Evolutionary conservation across 495 filamentous ascomycete genomes (phyloP).

Genomic region (Hypoxylon crocopeplum): DNA sequence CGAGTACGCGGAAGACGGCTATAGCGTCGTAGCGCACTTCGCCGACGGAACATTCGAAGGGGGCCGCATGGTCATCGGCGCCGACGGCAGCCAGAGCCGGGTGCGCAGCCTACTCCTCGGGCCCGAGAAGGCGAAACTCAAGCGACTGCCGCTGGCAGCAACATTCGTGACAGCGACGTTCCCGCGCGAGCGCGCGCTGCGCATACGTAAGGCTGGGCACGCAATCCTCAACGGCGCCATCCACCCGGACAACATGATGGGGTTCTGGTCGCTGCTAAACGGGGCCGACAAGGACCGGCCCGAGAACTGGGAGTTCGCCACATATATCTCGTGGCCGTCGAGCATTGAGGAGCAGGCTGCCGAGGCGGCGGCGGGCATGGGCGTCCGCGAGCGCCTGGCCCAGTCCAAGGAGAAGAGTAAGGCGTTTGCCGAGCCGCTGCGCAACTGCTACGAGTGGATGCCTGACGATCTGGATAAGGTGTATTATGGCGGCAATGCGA

Average conservation of each 20-base stretch:
- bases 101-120: slow-evolving; percentile 52
- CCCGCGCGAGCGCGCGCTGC: slow-evolving; percentile 44
- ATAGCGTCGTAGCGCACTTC: slow-evolving; percentile 69
- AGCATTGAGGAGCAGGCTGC: slow-evolving; percentile 43
- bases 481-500: slow-evolving; percentile 42
- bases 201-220: slow-evolving; percentile 38
- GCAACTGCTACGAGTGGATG: slow-evolving; percentile 50
- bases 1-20: slow-evolving; percentile 50
- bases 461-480: slow-evolving; percentile 51
- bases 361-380: slow-evolving; percentile 33
- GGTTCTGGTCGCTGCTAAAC: slow-evolving; percentile 47
- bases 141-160: slow-evolving; percentile 42
- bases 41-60: slow-evolving; percentile 67
- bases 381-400: slow-evolving; percentile 18
- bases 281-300: slow-evolving; percentile 47
- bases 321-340: slow-evolving; percentile 44
- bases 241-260: slow-evolving; percentile 38
- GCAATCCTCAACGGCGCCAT: slow-evolving; percentile 31
- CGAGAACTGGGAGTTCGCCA: slow-evolving; percentile 51
- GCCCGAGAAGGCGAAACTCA: slow-evolving; percentile 33
- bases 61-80: slow-evolving; percentile 50
- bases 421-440: slow-evolving; percentile 48
- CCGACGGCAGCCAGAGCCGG: slow-evolving; percentile 55
- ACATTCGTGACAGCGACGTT: slow-evolving; percentile 44
- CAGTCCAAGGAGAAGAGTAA: slow-evolving; percentile 47